Evolutionary conservation across 176 grass and related monocot species (phyloP), one percentile per base, ranked within the genome.

Genomic region (Eleusine indica): DNA sequence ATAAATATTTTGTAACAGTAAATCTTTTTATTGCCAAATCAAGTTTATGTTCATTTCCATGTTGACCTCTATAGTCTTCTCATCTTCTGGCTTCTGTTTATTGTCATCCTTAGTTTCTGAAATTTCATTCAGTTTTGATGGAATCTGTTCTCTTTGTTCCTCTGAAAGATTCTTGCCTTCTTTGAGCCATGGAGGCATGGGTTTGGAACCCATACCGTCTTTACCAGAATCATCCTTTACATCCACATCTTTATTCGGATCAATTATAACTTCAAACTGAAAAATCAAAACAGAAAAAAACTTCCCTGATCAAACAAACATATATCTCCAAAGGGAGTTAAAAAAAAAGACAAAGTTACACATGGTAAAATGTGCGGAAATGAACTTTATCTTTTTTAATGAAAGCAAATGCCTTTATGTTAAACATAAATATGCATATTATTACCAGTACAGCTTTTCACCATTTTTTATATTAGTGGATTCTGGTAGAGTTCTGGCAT

Each of bases 91-190:
- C 53, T 93, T 86, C 47, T 78, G 77, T 88, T 93, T 93, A 64
- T 93, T 93, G 22, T 88, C 89, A 87, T 93, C 94, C 46, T 87
- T 84, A 61, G 48, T 37, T 68, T 72, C 74, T 52, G 82, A 77
- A 67, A 66, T 85, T 76, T 82, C 86, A 53, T 86, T 78, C 15
- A 62, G 47, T 69, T 89, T 80, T 52, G 72, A 79, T 70, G 66
- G 14, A 54, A 76, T 82, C 68, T 91, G 93, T 74, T 93, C 91
- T 69, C 93, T 89, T 84, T 98, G 96, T 86, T 95, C 91, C 77
- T 90, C 91, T 77, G 96, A 91, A 86, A 98, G 91, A 83, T 88
- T 93, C 91, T 91, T 98, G 68, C 93, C 96, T 79, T 95, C 43
- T 80, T 68, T 95, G 49, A 98, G 91, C 96, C 96, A 98, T 65